Percentiles rank a stretch among this genome's conserved stretches.
phyloP scores from a whole-genome alignment of 2,329 filamentous ascomycete genomes.

The Pseudohalonectria lignicola region DNA sequence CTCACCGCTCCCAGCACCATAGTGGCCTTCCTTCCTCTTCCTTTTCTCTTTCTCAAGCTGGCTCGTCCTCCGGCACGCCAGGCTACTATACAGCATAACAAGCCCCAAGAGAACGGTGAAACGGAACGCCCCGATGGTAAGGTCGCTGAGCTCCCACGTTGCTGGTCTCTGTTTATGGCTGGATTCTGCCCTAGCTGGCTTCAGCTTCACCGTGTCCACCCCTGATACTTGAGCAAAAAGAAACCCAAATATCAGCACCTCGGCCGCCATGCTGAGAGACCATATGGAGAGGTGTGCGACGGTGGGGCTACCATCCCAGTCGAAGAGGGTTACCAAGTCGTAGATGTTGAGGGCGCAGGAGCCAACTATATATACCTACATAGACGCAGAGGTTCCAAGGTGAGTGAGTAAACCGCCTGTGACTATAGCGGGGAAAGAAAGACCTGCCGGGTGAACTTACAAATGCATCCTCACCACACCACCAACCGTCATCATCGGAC shows the following conservation, averaged over 20 bases:
- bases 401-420: too few species aligned
- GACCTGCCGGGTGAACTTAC: too few species aligned
- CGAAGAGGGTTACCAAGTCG: constrained; percentile 75
- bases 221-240: constrained; percentile 60
- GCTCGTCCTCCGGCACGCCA: too few species aligned
- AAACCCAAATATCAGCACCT: constrained; percentile 59
- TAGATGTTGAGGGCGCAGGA: constrained; percentile 82
- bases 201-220: constrained; percentile 16
- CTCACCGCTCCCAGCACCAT: too few species aligned
- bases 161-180: constrained; percentile 24
- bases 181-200: constrained; percentile 22
- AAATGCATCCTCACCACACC: constrained; percentile 55
- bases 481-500: constrained; percentile 54
- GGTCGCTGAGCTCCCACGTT: constrained; percentile 52
- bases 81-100: constrained; percentile 44
- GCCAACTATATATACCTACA: constrained; percentile 72
- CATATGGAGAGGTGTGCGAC: constrained; percentile 72
- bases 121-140: constrained; percentile 56
- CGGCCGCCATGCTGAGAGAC: constrained; percentile 60
- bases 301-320: constrained; percentile 65
- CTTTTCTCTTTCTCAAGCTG: constrained; percentile 25
- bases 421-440: too few species aligned
- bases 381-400: too few species aligned
- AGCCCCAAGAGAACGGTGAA: constrained; percentile 42
- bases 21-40: too few species aligned